Conservation (phyloP, 2,329 filamentous ascomycete species). For the Exophiala sp. region DNA sequence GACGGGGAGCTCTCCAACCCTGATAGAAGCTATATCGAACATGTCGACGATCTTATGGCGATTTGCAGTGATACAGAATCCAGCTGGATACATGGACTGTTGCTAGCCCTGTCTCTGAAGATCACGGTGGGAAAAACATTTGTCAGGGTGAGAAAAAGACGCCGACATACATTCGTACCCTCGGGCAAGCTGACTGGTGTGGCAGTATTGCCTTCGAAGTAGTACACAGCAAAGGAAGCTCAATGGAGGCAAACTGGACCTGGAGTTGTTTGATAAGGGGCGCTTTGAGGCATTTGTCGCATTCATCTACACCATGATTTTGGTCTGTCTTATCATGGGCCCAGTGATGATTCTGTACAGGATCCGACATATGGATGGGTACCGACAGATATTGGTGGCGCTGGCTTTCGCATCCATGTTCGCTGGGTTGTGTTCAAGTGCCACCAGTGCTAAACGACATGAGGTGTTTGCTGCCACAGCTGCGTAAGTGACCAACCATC, state of each 20-base stretch:
- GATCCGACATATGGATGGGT: slow-evolving; percentile 7
- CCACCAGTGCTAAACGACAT: slow-evolving; percentile 14
- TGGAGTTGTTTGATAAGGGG: slow-evolving; percentile 10
- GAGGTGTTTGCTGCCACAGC: slow-evolving; percentile 15
- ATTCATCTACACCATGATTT: slow-evolving; percentile 12
- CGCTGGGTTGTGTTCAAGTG: slow-evolving; percentile 13
- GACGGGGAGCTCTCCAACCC: slow-evolving; percentile 4
- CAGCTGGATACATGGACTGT: slow-evolving; percentile 11
- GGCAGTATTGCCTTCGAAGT: not conserved
- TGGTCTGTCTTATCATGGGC: slow-evolving; percentile 10
- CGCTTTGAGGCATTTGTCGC: slow-evolving; percentile 12
- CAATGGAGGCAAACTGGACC: not conserved
- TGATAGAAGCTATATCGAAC: slow-evolving; percentile 14
- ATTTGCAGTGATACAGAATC: slow-evolving; percentile 8
- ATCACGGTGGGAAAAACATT: not conserved
- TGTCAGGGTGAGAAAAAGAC: not conserved
- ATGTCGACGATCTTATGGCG: slow-evolving; percentile 15
- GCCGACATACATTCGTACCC: not conserved
- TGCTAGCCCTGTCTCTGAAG: not conserved
- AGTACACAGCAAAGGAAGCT: slow-evolving; percentile 9
- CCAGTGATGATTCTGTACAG: slow-evolving; percentile 11
- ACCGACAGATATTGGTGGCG: slow-evolving; percentile 8
- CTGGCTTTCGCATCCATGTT: slow-evolving; percentile 7
- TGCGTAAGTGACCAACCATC: slow-evolving; percentile 9
- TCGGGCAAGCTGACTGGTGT: not conserved